phyloP scores from a whole-genome alignment of 306 rosid species.

The Biancaea sappan region DNA sequence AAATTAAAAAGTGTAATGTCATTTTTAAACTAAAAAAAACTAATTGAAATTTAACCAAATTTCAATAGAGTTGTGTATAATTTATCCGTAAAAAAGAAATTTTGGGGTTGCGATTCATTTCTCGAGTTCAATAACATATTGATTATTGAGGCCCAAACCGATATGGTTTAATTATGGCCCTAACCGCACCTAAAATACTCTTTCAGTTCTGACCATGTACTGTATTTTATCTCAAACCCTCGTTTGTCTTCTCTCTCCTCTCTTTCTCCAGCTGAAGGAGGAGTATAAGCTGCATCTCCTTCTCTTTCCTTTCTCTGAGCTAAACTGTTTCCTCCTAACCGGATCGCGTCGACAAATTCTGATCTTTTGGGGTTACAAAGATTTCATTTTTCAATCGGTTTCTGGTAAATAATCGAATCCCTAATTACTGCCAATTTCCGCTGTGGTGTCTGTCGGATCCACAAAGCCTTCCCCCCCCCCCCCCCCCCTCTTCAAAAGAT shows the following conservation, averaged over 20 bases:
- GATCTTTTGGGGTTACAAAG: not conserved
- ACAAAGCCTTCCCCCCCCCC: not conserved
- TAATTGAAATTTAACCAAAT: no score
- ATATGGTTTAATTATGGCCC: no score
- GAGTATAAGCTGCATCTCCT: conserved; percentile 13
- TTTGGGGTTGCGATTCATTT: no score
- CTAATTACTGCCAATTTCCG: conserved; percentile 26
- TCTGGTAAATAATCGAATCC: conserved; percentile 40
- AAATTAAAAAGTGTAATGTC: no score
- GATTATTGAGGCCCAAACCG: no score
- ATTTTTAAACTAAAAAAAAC: no score
- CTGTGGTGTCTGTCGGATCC: not conserved
- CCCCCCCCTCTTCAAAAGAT: not conserved
- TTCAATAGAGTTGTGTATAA: no score
- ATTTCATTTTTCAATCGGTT: conserved; percentile 14
- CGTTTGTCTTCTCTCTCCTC: not conserved
- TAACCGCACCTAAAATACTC: no score
- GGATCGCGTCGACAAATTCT: conserved; percentile 27
- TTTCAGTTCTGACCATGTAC: no score
- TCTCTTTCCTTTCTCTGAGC: conserved; percentile 1
- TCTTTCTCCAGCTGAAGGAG: conserved; percentile 31
- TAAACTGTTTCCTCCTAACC: conserved; percentile 8
- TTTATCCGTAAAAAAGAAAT: no score
- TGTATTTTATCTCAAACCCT: not conserved
- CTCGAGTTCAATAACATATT: no score